phyloP scores from a whole-genome alignment of 495 filamentous ascomycete species.

The Annulohypoxylon maeteangense region DNA sequence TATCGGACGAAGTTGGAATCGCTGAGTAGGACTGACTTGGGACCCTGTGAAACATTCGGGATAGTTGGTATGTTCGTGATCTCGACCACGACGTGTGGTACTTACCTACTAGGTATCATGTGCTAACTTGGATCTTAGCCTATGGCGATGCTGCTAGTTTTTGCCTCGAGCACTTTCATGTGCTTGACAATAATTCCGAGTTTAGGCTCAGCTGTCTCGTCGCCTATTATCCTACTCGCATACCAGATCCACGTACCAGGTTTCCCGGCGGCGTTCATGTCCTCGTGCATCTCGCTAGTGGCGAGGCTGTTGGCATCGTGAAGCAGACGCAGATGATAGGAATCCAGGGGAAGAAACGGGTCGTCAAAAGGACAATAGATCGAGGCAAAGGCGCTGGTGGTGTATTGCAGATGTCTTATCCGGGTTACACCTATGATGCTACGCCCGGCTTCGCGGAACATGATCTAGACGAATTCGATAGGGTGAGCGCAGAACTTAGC shows the following conservation, averaged over 20 bases:
- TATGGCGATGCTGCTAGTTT: slow-evolving; percentile 50
- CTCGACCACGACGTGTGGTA: background rate
- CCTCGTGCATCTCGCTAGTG: slow-evolving; percentile 58
- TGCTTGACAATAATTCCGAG: slow-evolving; percentile 52
- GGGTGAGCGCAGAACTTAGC: slow-evolving; percentile 57
- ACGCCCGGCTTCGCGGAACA: slow-evolving; percentile 62
- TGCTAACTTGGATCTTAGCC: slow-evolving; percentile 33
- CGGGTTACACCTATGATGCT: slow-evolving; percentile 57
- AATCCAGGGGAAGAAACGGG: slow-evolving; percentile 68
- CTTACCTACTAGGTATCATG: background rate
- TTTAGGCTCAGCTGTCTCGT: slow-evolving; percentile 61
- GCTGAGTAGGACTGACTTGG: slow-evolving; percentile 38
- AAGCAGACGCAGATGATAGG: slow-evolving; percentile 66
- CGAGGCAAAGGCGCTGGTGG: slow-evolving; percentile 65
- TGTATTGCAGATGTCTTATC: slow-evolving; percentile 46
- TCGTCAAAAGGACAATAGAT: slow-evolving; percentile 59
- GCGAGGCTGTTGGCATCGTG: slow-evolving; percentile 57
- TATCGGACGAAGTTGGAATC: slow-evolving; percentile 59
- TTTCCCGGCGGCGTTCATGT: slow-evolving; percentile 56
- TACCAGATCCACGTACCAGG: slow-evolving; percentile 54
- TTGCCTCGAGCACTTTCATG: slow-evolving; percentile 53
- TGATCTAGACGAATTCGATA: slow-evolving; percentile 63
- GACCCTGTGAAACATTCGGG: slow-evolving; percentile 50
- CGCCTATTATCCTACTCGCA: slow-evolving; percentile 59
- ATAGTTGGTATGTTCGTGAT: slow-evolving; percentile 46